Evolutionary conservation across 805 yeast species (phyloP), one percentile per base, ranked within the genome.

Genomic region (Wickerhamiella sergipiensis): DNA sequence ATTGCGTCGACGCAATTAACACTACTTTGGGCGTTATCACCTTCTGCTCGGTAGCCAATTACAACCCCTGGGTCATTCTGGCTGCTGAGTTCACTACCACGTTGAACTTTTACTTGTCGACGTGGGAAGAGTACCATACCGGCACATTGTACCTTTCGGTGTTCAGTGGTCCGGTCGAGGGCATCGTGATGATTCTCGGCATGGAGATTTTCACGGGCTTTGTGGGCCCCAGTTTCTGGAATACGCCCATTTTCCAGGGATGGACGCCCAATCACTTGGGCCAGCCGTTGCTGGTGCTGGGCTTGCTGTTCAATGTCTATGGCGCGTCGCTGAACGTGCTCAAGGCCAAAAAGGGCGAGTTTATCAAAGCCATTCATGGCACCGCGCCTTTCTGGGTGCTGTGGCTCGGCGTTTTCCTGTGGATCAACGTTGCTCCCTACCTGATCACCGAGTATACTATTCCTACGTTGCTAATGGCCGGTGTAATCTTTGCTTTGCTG

Each of bases 81-180:
- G 49, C 51, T 24, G 50, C 63, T 23, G 65, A 64, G 52, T 57
- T 64, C 38, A 60, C 62, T 10, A 60, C 69, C 47, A 56, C 66
- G 18, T 49, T 61, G 48, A 89, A 89, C 66, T 90, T 89, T 65
- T 89, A 88, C 64, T 64, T 85, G 47, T 81, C 94, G 39, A 89
- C 97, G 0, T 89, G 97, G 97, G 97, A 89, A 67, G 96, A 88
- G 64, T 89, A 78, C 65, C 90, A 88, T 63, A 89, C 97, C 0
- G 94, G 87, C 59, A 80, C 79, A 46, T 71, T 89, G 48, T 89
- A 74, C 64, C 70, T 89, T 49, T 79, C 90, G 36, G 80, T 75
- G 55, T 80, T 86, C 59, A 83, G 94, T 13, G 97, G 97, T 0
- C 97, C 97, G 0, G 97, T 90, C 3, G 97, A 89, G 67, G 97